Conservation (phyloP, 2,329 filamentous ascomycete genomes). For the Neonectria hederae region DNA sequence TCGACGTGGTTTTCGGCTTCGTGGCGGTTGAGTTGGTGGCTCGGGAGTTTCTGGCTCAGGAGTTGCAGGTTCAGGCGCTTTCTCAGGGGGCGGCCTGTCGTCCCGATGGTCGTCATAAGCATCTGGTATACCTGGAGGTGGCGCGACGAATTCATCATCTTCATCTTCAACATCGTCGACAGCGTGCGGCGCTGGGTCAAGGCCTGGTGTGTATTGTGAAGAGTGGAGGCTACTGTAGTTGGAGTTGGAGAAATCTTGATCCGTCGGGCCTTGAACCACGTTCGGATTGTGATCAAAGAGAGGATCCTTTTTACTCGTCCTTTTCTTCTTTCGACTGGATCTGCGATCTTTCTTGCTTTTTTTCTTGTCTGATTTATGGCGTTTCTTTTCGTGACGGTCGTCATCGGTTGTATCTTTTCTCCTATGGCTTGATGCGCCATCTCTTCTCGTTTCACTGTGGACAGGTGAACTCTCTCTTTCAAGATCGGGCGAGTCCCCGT, state of each 20-base stretch:
- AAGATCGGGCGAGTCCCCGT: neutral
- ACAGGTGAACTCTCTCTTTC: neutral
- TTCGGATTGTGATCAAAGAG: neutral
- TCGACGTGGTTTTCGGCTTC: neutral
- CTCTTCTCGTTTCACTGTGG: neutral
- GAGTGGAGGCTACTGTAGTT: neutral
- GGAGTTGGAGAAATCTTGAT: neutral
- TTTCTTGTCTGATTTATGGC: neutral
- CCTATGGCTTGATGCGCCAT: neutral
- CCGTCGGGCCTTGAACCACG: neutral
- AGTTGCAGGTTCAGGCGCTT: neutral
- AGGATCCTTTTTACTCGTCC: neutral
- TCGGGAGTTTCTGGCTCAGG: too few species aligned
- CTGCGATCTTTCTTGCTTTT: neutral
- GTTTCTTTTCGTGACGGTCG: neutral
- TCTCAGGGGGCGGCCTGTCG: neutral
- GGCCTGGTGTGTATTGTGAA: neutral
- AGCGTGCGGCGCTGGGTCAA: neutral
- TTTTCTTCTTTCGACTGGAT: neutral
- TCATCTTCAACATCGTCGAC: neutral
- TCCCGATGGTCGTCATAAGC: neutral
- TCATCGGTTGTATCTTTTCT: neutral
- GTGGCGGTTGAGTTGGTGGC: neutral
- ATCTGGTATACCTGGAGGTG: conserved; percentile 24
- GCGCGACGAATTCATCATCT: conserved; percentile 12